These are phyloP conservation scores for Apiotrichum mycotoxinovorans DNA, from an alignment of 1,284 basidiomycete species.

Conservation along the genomic window DNA sequence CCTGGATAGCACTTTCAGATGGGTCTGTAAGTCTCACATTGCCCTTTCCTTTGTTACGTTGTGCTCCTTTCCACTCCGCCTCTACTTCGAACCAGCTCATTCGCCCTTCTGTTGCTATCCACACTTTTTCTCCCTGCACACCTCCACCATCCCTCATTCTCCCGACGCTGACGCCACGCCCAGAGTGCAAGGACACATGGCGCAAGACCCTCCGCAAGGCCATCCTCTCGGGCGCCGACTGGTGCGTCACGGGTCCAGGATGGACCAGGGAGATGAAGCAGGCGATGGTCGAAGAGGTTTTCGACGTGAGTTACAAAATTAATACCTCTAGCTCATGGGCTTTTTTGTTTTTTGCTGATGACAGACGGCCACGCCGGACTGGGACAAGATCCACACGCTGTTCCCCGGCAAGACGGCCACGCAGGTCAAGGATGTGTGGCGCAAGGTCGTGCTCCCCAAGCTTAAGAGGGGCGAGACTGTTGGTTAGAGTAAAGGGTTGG, in stretches of 20 bases:
- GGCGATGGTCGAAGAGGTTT: conserved; percentile 12
- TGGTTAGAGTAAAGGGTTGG: conserved; percentile 7
- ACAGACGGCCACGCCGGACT: conserved; percentile 26
- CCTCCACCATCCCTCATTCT: background rate
- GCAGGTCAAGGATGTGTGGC: conserved; percentile 37
- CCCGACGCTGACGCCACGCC: background rate
- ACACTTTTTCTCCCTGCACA: background rate
- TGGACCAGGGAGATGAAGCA: conserved; percentile 23
- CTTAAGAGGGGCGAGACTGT: conserved; percentile 28
- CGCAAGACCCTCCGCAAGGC: conserved; percentile 30
- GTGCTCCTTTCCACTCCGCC: too few species aligned
- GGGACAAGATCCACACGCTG: conserved; percentile 12
- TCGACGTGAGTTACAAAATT: conserved; percentile 22
- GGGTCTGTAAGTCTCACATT: too few species aligned
- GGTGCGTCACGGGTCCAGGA: conserved; percentile 19
- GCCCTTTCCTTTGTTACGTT: background rate
- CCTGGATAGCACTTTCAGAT: too few species aligned
- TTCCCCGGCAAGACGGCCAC: conserved; percentile 20
- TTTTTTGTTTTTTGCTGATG: background rate
- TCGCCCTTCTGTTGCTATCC: background rate
- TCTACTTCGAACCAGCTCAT: background rate
- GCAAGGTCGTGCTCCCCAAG: conserved; percentile 32
- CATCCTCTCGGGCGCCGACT: conserved; percentile 22
- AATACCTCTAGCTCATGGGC: too few species aligned
- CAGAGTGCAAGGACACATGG: conserved; percentile 39